phyloP scores from a whole-genome alignment of 2,329 filamentous ascomycete species.

The Fusarium liriodendri region DNA sequence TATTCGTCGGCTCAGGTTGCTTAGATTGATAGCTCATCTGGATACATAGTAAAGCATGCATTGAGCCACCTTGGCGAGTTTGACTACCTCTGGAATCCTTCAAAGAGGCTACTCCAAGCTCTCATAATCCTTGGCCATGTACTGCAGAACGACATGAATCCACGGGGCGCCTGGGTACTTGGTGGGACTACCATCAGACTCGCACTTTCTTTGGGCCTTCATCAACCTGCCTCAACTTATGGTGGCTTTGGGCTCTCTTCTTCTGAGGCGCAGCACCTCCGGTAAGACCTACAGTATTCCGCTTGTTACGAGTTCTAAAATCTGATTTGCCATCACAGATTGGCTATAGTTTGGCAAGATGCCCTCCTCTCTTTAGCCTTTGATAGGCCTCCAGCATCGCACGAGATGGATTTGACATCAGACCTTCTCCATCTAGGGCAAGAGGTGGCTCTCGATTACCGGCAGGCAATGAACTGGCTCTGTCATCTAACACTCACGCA shows the following conservation, averaged over 20 bases:
- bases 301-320: background rate
- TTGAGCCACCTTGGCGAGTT: constrained; percentile 14
- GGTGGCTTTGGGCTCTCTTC: background rate
- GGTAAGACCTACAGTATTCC: background rate
- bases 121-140: constrained; percentile 32
- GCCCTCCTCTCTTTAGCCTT: constrained; percentile 32
- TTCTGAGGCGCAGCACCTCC: constrained; percentile 14
- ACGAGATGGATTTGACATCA: constrained; percentile 19
- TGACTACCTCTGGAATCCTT: constrained; percentile 26
- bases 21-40: too few species aligned
- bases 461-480: constrained; percentile 33
- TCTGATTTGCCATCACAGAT: background rate
- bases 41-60: background rate
- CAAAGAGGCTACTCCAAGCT: constrained; percentile 23
- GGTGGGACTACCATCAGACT: constrained; percentile 30
- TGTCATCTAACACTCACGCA: constrained; percentile 10
- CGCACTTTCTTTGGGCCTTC: constrained; percentile 28
- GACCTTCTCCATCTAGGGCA: constrained; percentile 7
- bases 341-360: constrained; percentile 35
- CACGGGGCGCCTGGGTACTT: constrained; percentile 32
- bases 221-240: constrained; percentile 1
- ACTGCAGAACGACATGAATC: constrained; percentile 35
- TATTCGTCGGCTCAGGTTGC: too few species aligned
- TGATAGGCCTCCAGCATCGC: constrained; percentile 21
- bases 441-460: constrained; percentile 1